phyloP scores from a whole-genome alignment of 805 yeast genomes.

The Wickerhamomyces chambardii region DNA sequence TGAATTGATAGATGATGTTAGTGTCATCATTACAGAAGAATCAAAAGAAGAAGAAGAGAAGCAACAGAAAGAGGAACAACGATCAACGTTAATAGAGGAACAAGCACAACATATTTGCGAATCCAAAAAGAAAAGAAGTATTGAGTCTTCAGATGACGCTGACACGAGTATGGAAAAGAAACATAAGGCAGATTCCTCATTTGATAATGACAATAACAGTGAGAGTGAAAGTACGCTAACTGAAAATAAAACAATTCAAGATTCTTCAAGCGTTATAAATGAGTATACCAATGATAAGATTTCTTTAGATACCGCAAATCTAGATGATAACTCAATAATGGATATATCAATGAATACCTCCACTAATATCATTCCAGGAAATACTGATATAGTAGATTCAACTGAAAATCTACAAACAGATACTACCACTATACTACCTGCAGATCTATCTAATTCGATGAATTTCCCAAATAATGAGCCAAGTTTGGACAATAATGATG shows the following conservation, averaged over 20 bases:
- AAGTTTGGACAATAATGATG: conserved; percentile 2
- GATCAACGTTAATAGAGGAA: background rate
- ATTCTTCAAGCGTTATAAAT: background rate
- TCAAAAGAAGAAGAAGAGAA: background rate
- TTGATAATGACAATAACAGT: conserved; percentile 3
- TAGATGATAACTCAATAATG: conserved; percentile 2
- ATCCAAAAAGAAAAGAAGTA: background rate
- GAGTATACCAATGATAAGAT: conserved; percentile 7
- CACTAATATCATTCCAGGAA: conserved; percentile 1
- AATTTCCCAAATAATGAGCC: conserved; percentile 3
- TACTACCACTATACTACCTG: too few relatives aligned
- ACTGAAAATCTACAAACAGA: too few relatives aligned
- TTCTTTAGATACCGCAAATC: conserved; percentile 7
- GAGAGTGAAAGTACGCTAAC: conserved; percentile 2
- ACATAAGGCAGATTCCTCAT: conserved; percentile 4
- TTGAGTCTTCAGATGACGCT: background rate
- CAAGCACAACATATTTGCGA: too few relatives aligned
- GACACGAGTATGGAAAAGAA: conserved; percentile 14
- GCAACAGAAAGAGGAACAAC: background rate
- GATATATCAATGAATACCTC: background rate
- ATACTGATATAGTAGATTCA: too few relatives aligned
- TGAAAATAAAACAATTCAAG: too few relatives aligned
- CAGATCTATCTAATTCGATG: too few relatives aligned
- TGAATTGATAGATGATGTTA: conserved; percentile 1
- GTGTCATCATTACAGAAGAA: background rate